These are phyloP conservation scores for Beauveria medogensis DNA, from an alignment of 2,329 filamentous ascomycete genomes.

Conservation along the genomic window DNA sequence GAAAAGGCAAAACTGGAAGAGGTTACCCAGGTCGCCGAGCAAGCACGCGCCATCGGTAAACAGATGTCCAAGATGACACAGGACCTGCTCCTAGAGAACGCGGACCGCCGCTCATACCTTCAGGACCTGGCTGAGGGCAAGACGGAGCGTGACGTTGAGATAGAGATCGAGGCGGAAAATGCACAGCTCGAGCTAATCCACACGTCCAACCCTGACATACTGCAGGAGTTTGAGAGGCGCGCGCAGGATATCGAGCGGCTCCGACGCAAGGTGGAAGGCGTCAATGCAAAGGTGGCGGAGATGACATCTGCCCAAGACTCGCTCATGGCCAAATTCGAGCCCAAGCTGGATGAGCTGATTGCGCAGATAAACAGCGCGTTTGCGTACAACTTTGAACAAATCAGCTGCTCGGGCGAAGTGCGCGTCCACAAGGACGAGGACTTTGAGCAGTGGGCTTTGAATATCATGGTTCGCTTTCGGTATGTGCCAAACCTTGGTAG, in stretches of 20 bases:
- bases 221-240: conserved; percentile 70
- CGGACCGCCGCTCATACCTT: conserved; percentile 33
- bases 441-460: conserved; percentile 88
- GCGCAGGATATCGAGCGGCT: conserved; percentile 60
- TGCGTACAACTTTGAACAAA: conserved; percentile 85
- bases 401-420: conserved; percentile 89
- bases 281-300: conserved; percentile 45
- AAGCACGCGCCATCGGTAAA: conserved; percentile 26
- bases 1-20: conserved; percentile 32
- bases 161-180: conserved; percentile 65
- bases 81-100: conserved; percentile 30
- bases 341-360: conserved; percentile 68
- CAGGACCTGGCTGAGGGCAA: conserved; percentile 38
- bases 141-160: conserved; percentile 56
- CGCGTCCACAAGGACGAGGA: conserved; percentile 81
- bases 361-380: conserved; percentile 83
- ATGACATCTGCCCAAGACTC: conserved; percentile 52
- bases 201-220: conserved; percentile 64
- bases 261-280: conserved; percentile 46
- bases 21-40: conserved; percentile 31
- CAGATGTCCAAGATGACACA: conserved; percentile 28
- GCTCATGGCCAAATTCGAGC: conserved; percentile 72
- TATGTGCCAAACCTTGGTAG: conserved; percentile 30
- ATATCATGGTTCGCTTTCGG: conserved; percentile 94
- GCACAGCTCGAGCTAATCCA: conserved; percentile 74